Base-by-base conservation (phyloP, 2,329 filamentous ascomycete genomes). In the Endocalyx cinctus region DNA sequence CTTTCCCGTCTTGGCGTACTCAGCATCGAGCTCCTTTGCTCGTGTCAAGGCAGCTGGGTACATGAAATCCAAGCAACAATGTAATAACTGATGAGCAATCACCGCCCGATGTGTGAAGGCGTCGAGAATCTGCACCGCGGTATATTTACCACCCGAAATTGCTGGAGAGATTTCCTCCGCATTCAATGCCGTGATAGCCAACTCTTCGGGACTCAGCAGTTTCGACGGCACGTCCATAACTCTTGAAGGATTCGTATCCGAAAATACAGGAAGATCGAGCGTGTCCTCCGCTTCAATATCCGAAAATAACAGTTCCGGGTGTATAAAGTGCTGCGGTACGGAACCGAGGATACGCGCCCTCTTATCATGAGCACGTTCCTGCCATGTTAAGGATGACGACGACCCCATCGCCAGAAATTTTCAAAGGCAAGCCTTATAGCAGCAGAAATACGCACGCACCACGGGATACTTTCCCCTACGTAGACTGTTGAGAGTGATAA, bases 1-100 rank as follows among this genome's bases (percentile, higher is more conserved):
- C 19, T 23, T 20, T 6, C 29, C 29, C 7, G 17, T 20, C 29
- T 13, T 19, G 6, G 17, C 29, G 18, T 22, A 31, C 6, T 31
- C 17, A 7, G 6, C 15, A 14, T 31, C 29, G 6, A 31, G 29
- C 7, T 15, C 18, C 12, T 13, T 20, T 6, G 29, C 29, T 6
- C 12, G 7, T n/a, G 8, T 14, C 29, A 23, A 15, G 11, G 29
- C 29, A 5, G 16, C 29, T n/a, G 29, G 17, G 15, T 31, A 31
- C 29, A 31, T 31, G 29, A 31, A 23, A 12, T 20, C 18, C 17
- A 31, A 14, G 19, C 17, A 20, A 17, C 18, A 31, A 19, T 31
- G 29, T 14, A 31, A 15, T 10, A 31, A 19, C 29, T 31, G 29
- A 14, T 31, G 29, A n/a, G 29, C 29, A 11, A 31, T 31, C 6